Evolutionary conservation across 768 basidiomycete genomes (phyloP).

Genomic region (Daedalea quercina): DNA sequence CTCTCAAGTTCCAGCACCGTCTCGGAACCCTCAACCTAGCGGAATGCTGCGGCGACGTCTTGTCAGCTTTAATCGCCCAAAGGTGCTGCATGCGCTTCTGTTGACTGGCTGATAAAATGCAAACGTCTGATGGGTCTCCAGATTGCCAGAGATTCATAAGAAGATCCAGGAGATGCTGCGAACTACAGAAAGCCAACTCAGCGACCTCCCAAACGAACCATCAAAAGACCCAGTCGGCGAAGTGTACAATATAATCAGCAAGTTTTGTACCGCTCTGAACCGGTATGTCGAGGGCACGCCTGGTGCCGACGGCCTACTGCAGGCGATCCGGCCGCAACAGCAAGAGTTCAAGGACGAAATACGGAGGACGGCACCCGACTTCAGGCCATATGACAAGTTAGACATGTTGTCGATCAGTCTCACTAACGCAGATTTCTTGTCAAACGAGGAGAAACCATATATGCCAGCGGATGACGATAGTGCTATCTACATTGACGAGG

Average conservation of each 20-base stretch:
- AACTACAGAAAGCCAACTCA: conserved; percentile 28
- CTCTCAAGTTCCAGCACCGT: conserved; percentile 39
- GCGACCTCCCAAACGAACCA: conserved; percentile 40
- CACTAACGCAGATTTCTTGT: conserved; percentile 9
- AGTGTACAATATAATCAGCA: conserved; percentile 39
- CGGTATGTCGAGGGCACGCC: conserved; percentile 48
- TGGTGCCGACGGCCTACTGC: conserved; percentile 44
- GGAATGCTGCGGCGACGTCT: conserved; percentile 46
- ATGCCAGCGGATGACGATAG: conserved; percentile 2
- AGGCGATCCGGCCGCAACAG: conserved; percentile 45
- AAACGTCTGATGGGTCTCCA: conserved; percentile 21
- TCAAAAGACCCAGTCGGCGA: conserved; percentile 51
- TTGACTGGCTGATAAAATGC: background rate
- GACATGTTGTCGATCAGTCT: background rate
- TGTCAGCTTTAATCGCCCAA: conserved; percentile 58
- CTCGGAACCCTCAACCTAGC: conserved; percentile 53
- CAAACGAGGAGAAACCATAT: conserved; percentile 14
- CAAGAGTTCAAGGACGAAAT: conserved; percentile 42
- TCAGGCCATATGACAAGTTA: conserved; percentile 37
- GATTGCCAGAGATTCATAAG: conserved; percentile 55
- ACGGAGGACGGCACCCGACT: conserved; percentile 47
- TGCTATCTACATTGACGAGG: conserved; percentile 46
- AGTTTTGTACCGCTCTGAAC: conserved; percentile 40
- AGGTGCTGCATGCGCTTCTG: conserved; percentile 32
- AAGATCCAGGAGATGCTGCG: conserved; percentile 44